These are phyloP conservation scores for Murraya paniculata DNA, from an alignment of 345 rosid genomes.

Conservation along the genomic window DNA sequence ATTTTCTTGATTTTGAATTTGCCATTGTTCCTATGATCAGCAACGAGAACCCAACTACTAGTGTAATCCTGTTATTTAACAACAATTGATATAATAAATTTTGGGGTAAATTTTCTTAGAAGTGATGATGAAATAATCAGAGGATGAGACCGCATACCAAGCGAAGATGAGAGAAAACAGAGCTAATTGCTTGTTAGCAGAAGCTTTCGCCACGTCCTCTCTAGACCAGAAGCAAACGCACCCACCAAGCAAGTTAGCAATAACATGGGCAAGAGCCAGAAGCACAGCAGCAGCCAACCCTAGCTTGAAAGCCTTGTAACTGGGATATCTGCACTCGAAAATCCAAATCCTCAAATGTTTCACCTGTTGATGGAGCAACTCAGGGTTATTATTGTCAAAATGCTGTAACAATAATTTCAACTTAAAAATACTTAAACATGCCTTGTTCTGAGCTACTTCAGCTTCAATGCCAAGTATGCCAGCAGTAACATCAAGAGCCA, in stretches of 20 bases:
- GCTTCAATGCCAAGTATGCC: constrained; percentile 64
- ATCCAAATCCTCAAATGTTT: constrained; percentile 69
- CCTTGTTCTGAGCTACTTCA: constrained; percentile 55
- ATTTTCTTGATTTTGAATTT: constrained; percentile 65
- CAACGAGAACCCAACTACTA: constrained; percentile 73
- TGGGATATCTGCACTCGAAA: constrained; percentile 81
- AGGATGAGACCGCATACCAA: constrained; percentile 39
- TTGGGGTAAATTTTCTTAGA: background rate
- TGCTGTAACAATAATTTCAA: background rate
- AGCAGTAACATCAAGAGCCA: constrained; percentile 52
- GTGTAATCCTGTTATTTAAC: constrained; percentile 47
- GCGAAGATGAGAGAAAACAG: constrained; percentile 75
- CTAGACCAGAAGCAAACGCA: constrained; percentile 66
- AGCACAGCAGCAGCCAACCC: constrained; percentile 73
- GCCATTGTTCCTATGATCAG: constrained; percentile 59
- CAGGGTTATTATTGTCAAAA: background rate
- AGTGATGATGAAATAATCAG: background rate
- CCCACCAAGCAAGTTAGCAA: constrained; percentile 66
- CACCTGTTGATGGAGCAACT: constrained; percentile 40
- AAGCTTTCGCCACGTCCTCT: constrained; percentile 38
- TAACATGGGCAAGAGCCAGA: constrained; percentile 54
- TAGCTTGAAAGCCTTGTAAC: constrained; percentile 63
- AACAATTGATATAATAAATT: background rate
- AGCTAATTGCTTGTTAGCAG: constrained; percentile 76
- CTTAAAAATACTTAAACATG: constrained; percentile 5